Percentiles rank a stretch among this genome's conserved stretches.
phyloP scores from a whole-genome alignment of 306 rosid genomes.

The Vigna hirtella region DNA sequence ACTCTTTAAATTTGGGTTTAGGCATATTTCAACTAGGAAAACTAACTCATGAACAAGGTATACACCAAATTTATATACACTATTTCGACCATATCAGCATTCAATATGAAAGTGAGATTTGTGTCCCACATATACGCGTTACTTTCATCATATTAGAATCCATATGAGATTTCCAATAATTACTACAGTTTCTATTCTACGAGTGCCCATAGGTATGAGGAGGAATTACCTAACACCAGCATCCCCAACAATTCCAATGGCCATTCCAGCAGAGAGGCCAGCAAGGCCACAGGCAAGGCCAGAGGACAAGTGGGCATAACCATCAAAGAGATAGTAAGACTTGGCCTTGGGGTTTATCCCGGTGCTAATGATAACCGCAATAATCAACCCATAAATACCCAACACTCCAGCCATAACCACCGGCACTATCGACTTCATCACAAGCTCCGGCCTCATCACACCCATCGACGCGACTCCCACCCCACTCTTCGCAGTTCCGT shows the following conservation, averaged over 20 bases:
- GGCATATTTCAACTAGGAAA: background rate
- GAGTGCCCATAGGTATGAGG: background rate
- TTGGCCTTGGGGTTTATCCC: constrained; percentile 85
- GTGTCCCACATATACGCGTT: background rate
- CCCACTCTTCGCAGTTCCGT: constrained; percentile 83
- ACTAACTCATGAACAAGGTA: background rate
- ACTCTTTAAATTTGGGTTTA: background rate
- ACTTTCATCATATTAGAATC: no score
- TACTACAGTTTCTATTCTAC: background rate
- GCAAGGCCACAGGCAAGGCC: constrained; percentile 89
- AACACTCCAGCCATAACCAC: constrained; percentile 89
- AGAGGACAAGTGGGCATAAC: constrained; percentile 83
- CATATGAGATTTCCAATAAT: no score
- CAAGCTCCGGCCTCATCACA: constrained; percentile 84
- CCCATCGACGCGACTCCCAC: constrained; percentile 91
- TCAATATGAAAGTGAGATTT: background rate
- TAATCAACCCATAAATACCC: constrained; percentile 75
- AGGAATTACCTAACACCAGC: constrained; percentile 73
- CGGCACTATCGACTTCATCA: constrained; percentile 84
- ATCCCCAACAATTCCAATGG: constrained; percentile 83
- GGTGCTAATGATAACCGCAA: constrained; percentile 80
- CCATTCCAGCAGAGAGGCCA: constrained; percentile 88
- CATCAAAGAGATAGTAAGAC: constrained; percentile 76
- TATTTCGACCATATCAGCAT: background rate
- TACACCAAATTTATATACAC: background rate